Evolutionary conservation across 176 grass and related monocot species (phyloP), one percentile per base, ranked within the genome.

Genomic region (Cocos nucifera): DNA sequence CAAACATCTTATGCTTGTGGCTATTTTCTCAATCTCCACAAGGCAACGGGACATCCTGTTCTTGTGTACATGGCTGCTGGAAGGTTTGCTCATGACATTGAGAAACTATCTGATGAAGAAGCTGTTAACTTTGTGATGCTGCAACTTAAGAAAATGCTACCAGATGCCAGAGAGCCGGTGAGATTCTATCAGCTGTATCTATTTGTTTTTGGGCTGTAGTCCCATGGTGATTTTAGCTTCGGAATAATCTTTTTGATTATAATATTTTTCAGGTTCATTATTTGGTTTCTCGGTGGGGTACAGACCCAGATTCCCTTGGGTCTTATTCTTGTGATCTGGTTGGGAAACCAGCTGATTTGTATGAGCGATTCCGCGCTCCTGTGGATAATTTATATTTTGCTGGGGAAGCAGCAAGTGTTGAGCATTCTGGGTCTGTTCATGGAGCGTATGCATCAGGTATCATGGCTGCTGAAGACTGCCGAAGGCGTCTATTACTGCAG

Each of bases 21-120:
- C 22, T 97, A 97, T 63, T 97, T 97, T 56, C 79, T 97, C 5
- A 91, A 97, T 70, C 87, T 97, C 6, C 86, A 97, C 74, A 97
- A 91, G 73, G 87, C 87, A 16, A 88, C 92, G 0, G 84, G 84
- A 23, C 78, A 97, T 48, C 86, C 75, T 0, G 87, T 91, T 22
- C 79, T 97, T 2, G 92, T 97, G 1, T 97, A 83, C 74, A 97
- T 97, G 92, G 81, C 84, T 0, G 92, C 92, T 6, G 84, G 92
- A 30, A 82, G 83, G 60, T 91, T 88, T 22, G 83, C 92, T 4
- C 75, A 88, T 19, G 84, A 80, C 17, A 78, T 97, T 7, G 92
- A 97, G 63, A 85, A 97, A 53, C 63, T 91, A 3, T 78, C 86
- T 0, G 84, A 97, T 50, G 69, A 69, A 62, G 92, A 82, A 65